Conservation (phyloP, 257 asterid genomes). For the Solanum acaule region DNA sequence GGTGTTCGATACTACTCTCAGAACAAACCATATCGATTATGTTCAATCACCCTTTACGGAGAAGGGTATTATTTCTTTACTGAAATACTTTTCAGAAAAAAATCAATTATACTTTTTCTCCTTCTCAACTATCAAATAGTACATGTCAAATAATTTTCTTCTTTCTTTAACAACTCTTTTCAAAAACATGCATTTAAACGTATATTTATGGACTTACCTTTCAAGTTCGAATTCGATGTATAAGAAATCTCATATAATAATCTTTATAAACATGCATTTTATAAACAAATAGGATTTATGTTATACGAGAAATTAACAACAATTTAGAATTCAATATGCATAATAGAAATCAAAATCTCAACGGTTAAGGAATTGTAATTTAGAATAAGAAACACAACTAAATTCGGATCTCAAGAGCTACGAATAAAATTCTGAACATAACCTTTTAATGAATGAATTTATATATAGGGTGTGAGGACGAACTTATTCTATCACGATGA, state of each 20-base stretch:
- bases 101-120: not conserved
- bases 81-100: too few relatives aligned
- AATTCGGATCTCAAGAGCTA: not conserved
- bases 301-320: too few relatives aligned
- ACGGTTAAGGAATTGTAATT: not conserved
- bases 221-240: too few relatives aligned
- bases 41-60: not conserved
- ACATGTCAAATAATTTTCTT: not conserved
- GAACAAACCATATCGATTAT: not conserved
- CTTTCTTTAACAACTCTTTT: not conserved
- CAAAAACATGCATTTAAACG: not conserved
- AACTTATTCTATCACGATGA: not conserved
- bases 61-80: not conserved
- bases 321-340: not conserved
- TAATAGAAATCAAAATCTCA: not conserved
- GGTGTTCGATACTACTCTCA: not conserved
- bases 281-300: too few relatives aligned
- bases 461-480: fast-evolving
- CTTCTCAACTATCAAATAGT: not conserved
- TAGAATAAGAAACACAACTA: not conserved
- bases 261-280: too few relatives aligned
- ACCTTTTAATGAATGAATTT: not conserved
- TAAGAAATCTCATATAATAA: too few relatives aligned
- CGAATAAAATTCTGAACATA: too few relatives aligned
- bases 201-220: not conserved